Conservation (phyloP, 2,329 filamentous ascomycete species). For the Penicillium sp. region DNA sequence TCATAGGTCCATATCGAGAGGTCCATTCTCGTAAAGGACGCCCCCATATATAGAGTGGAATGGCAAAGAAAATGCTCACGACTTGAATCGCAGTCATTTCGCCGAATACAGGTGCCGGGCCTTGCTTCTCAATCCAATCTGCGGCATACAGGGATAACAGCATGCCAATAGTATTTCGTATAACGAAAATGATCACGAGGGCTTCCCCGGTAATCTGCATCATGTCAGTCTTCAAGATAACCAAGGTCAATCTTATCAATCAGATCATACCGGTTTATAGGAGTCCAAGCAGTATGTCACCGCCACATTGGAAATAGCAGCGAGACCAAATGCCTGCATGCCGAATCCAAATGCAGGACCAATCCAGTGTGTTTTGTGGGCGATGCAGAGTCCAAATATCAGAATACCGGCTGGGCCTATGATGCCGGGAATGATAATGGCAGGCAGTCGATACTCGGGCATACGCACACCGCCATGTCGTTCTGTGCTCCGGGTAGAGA, state of each 20-base stretch:
- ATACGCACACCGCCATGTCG: conserved; percentile 25
- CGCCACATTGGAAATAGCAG: conserved; percentile 33
- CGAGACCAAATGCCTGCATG: conserved; percentile 33
- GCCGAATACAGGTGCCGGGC: conserved; percentile 26
- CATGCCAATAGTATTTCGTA: conserved; percentile 34
- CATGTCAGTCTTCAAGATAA: background rate
- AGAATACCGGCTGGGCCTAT: conserved; percentile 30
- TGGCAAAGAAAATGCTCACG: conserved; percentile 23
- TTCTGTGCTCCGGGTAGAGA: conserved; percentile 29
- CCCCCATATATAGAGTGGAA: conserved; percentile 30
- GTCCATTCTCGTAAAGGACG: conserved; percentile 21
- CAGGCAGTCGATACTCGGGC: conserved; percentile 34
- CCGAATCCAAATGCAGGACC: conserved; percentile 30
- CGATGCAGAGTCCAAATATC: conserved; percentile 31
- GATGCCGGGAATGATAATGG: conserved; percentile 29
- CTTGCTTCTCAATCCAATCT: conserved; percentile 30
- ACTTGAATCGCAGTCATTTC: conserved; percentile 33
- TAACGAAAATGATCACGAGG: conserved; percentile 32
- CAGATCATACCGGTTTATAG: conserved; percentile 26
- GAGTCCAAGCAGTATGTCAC: conserved; percentile 32
- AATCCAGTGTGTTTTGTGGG: conserved; percentile 28
- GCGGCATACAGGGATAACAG: conserved; percentile 29
- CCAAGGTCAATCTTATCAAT: background rate
- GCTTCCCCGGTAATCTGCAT: conserved; percentile 29
- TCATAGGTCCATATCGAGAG: conserved; percentile 31